Evolutionary conservation across 495 filamentous ascomycete species (phyloP).

Genomic region (Hamigera avellanea): DNA sequence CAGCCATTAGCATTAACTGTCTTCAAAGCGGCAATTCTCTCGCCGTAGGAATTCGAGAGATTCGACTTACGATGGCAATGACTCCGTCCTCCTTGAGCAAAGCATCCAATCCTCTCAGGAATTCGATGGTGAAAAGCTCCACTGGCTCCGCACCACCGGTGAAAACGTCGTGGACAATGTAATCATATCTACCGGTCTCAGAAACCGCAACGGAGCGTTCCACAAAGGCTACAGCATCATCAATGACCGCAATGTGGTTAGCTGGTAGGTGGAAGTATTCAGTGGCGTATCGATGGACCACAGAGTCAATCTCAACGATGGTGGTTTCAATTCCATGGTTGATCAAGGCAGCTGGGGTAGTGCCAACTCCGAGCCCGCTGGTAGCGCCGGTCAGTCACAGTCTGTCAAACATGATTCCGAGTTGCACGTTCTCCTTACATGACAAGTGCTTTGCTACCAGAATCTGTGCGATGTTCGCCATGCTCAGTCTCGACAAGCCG

Average conservation of each 20-base stretch:
- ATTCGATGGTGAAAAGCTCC: constrained; percentile 75
- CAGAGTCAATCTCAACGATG: constrained; percentile 86
- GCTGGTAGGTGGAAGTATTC: constrained; percentile 71
- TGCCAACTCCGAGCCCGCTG: constrained; percentile 87
- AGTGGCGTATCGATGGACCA: constrained; percentile 68
- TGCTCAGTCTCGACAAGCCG: constrained; percentile 55
- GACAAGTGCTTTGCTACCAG: constrained; percentile 67
- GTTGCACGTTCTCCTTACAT: too few species aligned
- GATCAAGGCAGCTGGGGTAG: constrained; percentile 74
- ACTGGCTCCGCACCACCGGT: constrained; percentile 90
- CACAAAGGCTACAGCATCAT: constrained; percentile 72
- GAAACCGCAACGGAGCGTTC: constrained; percentile 31
- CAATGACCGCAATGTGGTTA: constrained; percentile 70
- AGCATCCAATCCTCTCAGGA: constrained; percentile 52
- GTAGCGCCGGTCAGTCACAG: constrained; percentile 2
- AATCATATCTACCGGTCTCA: constrained; percentile 53
- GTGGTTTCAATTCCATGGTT: constrained; percentile 84
- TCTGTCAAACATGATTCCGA: not conserved
- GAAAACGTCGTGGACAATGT: constrained; percentile 98
- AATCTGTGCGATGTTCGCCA: constrained; percentile 38
- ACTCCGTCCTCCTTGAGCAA: constrained; percentile 70
- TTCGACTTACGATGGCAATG: constrained; percentile 68
- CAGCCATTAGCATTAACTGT: constrained; percentile 5
- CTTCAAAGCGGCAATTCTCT: not conserved
- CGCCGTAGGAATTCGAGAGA: not conserved